Conservation (phyloP, 352 stramenopile species). For the Phytophthora uliginosa region DNA sequence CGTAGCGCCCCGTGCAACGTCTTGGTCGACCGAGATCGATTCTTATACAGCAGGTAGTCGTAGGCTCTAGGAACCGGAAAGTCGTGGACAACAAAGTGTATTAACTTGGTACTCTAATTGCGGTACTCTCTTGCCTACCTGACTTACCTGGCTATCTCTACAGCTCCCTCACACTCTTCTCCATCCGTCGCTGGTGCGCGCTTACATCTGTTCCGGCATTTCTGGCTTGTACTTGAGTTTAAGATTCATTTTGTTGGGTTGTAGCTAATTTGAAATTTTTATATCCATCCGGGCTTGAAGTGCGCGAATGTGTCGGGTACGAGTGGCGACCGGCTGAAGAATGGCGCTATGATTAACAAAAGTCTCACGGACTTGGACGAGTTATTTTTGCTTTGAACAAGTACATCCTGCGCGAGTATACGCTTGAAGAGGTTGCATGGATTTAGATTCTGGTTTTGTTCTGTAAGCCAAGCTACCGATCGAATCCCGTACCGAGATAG, state of each 20-base stretch:
- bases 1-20: no score
- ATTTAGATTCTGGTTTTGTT: not conserved
- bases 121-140: no score
- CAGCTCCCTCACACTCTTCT: no score
- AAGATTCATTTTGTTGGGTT: not conserved
- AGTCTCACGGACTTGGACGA: conserved; percentile 89
- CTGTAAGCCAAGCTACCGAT: conserved; percentile 51
- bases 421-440: not conserved
- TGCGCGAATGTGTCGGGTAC: conserved; percentile 83
- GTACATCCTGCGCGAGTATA: conserved; percentile 26
- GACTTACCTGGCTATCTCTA: no score
- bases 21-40: no score
- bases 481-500: conserved; percentile 89
- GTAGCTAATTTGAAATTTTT: not conserved
- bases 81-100: no score
- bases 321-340: conserved; percentile 90
- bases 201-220: no score
- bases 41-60: no score
- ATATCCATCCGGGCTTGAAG: conserved; percentile 62
- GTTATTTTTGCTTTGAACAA: conserved; percentile 92
- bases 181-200: no score
- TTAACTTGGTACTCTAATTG: no score
- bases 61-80: no score
- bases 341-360: conserved; percentile 95
- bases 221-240: not conserved